Evolutionary conservation across 371 early-diverging fungal genomes (phyloP).

Genomic region (Lichtheimia ramosa): DNA sequence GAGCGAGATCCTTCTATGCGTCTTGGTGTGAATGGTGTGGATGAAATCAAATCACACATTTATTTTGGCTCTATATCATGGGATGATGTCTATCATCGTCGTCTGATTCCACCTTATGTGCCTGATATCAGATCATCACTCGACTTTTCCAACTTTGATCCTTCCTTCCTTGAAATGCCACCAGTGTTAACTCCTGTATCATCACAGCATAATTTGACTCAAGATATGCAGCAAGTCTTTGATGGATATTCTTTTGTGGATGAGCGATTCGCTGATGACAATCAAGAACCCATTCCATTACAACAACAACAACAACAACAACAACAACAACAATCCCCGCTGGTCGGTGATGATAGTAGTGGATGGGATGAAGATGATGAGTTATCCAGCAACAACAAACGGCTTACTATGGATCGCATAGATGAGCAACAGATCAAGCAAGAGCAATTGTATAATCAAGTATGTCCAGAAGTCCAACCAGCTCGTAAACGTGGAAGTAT

Average conservation of each 20-base stretch:
- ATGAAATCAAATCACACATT: conserved; percentile 66
- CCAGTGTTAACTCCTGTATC: conserved; percentile 48
- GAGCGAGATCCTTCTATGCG: conserved; percentile 70
- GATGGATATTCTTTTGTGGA: conserved; percentile 57
- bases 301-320: no score
- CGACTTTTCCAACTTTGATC: conserved; percentile 71
- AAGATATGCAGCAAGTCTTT: conserved; percentile 57
- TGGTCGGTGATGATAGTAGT: conserved; percentile 3
- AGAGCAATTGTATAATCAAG: conserved; percentile 12
- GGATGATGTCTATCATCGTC: conserved; percentile 63
- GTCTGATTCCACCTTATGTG: conserved; percentile 55
- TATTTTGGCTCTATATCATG: conserved; percentile 72
- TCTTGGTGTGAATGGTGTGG: conserved; percentile 62
- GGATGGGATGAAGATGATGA: conserved; percentile 5
- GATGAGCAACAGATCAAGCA: conserved; percentile 15
- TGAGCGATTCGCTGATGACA: conserved; percentile 19
- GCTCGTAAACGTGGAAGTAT: conserved; percentile 46
- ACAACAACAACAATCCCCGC: no score
- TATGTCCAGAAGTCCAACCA: conserved; percentile 10
- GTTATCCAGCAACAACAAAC: neutral
- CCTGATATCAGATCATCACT: conserved; percentile 52
- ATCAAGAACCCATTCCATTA: neutral
- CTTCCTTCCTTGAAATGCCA: conserved; percentile 55
- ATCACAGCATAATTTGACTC: conserved; percentile 42
- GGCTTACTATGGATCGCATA: conserved; percentile 19